phyloP scores from a whole-genome alignment of 805 yeast genomes.

The Ogataea methylovora region DNA sequence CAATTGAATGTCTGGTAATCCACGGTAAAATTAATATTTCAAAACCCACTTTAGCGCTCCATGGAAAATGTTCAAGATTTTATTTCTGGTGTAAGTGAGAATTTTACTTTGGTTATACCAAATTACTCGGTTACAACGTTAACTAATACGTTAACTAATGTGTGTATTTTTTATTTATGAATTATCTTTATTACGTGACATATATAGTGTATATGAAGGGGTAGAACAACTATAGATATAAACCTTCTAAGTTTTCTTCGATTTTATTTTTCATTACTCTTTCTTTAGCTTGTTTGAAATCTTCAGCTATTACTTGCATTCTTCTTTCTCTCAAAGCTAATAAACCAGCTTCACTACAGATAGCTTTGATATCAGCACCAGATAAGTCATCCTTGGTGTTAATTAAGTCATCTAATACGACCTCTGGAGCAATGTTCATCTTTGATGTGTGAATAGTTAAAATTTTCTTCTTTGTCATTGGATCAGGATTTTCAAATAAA shows the following conservation, averaged over 20 bases:
- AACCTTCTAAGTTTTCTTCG: slow-evolving; percentile 92
- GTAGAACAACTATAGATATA: slow-evolving; percentile 60
- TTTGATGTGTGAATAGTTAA: slow-evolving; percentile 86
- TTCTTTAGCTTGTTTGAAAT: slow-evolving; percentile 89
- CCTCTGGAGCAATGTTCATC: slow-evolving; percentile 85
- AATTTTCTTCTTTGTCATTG: slow-evolving; percentile 87
- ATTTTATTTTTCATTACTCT: slow-evolving; percentile 93
- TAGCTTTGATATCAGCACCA: slow-evolving; percentile 97
- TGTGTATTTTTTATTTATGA: no score
- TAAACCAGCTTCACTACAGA: slow-evolving; percentile 95
- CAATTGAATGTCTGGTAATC: no score
- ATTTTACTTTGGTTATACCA: no score
- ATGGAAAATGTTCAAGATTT: no score
- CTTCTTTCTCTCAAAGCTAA: slow-evolving; percentile 93
- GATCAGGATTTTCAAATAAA: slow-evolving; percentile 92
- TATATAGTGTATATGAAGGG: no score
- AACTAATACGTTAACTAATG: no score
- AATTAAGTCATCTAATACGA: slow-evolving; percentile 82
- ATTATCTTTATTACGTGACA: no score
- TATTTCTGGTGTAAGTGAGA: no score
- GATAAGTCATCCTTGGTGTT: slow-evolving; percentile 89
- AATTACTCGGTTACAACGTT: no score
- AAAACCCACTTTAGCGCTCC: no score
- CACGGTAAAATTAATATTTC: no score
- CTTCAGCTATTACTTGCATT: slow-evolving; percentile 94